Evolutionary conservation across 1,139 yeast genomes (phyloP).

Genomic region (Suhomyces panamericanus): DNA sequence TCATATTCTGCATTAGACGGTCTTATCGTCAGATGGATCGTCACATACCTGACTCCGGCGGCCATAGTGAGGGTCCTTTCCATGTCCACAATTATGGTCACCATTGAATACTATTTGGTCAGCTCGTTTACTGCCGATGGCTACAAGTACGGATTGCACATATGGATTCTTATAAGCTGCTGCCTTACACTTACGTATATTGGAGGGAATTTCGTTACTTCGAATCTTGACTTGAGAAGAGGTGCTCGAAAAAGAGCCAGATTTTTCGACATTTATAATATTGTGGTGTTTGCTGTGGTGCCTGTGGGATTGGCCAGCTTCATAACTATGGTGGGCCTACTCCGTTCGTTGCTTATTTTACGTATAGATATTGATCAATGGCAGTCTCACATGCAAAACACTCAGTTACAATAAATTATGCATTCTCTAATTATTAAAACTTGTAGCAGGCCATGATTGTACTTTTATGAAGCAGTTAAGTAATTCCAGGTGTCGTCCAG

Average conservation of each 20-base stretch:
- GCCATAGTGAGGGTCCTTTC: slow-evolving; percentile 84
- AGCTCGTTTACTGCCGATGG: slow-evolving; percentile 56
- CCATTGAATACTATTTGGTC: slow-evolving; percentile 67
- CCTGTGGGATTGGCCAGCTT: slow-evolving; percentile 96
- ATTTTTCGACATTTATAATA: slow-evolving; percentile 77
- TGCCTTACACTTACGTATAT: slow-evolving; percentile 80
- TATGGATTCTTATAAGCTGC: slow-evolving; percentile 90
- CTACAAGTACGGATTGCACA: slow-evolving; percentile 68
- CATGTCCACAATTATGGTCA: slow-evolving; percentile 70
- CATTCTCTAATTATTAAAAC: neutral
- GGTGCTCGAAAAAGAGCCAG: slow-evolving; percentile 46
- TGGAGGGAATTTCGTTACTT: slow-evolving; percentile 85
- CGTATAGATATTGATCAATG: slow-evolving; percentile 63
- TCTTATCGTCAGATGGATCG: slow-evolving; percentile 90
- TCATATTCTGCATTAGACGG: slow-evolving; percentile 87
- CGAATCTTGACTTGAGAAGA: slow-evolving; percentile 62
- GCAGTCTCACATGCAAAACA: slow-evolving; percentile 1
- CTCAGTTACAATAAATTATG: neutral
- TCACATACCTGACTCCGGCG: slow-evolving; percentile 83
- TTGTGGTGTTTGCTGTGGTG: slow-evolving; percentile 93
- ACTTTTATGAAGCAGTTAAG: too few relatives aligned
- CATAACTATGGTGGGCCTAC: slow-evolving; percentile 80
- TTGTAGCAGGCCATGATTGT: neutral
- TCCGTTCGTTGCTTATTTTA: slow-evolving; percentile 71
- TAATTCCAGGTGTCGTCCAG: too few relatives aligned